These are phyloP conservation scores for Rhizopogon sp. DNA, from an alignment of 768 basidiomycete species.

Conservation along the genomic window DNA sequence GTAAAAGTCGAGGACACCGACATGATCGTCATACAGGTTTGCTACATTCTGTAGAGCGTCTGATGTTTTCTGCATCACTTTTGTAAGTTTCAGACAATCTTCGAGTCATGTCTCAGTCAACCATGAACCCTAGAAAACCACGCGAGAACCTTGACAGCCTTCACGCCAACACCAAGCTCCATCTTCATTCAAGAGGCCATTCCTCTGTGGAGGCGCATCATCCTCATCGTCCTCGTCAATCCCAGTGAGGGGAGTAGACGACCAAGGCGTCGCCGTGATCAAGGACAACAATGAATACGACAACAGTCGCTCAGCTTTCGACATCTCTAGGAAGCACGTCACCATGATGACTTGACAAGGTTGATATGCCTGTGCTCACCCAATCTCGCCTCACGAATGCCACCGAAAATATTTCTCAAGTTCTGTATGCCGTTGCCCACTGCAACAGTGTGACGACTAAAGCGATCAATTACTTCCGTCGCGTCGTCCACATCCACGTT, in stretches of 20 bases:
- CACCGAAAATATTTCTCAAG: conserved; percentile 56
- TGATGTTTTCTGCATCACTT: conserved; percentile 69
- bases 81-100: conserved; percentile 79
- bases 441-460: conserved; percentile 60
- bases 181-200: conserved; percentile 60
- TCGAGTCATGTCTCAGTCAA: background rate
- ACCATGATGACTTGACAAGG: background rate
- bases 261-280: conserved; percentile 63
- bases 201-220: conserved; percentile 31
- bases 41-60: conserved; percentile 73
- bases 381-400: conserved; percentile 59
- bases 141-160: conserved; percentile 52
- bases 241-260: conserved; percentile 42
- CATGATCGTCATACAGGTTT: conserved; percentile 77
- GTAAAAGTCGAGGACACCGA: conserved; percentile 27
- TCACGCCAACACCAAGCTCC: conserved; percentile 90
- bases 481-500: conserved; percentile 78
- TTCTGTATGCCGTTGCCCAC: conserved; percentile 67
- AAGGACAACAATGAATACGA: conserved; percentile 72
- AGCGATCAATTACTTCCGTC: conserved; percentile 48
- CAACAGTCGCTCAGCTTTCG: conserved; percentile 66
- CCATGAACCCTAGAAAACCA: background rate
- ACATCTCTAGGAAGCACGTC: conserved; percentile 54
- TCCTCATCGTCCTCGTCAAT: conserved; percentile 45
- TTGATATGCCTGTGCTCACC: conserved; percentile 37